A percentile compares a stretch with the other conserved stretches of the same genome.
phyloP scores from a whole-genome alignment of 202 grass and related monocot genomes.

The Cymbopogon flexuosus region DNA sequence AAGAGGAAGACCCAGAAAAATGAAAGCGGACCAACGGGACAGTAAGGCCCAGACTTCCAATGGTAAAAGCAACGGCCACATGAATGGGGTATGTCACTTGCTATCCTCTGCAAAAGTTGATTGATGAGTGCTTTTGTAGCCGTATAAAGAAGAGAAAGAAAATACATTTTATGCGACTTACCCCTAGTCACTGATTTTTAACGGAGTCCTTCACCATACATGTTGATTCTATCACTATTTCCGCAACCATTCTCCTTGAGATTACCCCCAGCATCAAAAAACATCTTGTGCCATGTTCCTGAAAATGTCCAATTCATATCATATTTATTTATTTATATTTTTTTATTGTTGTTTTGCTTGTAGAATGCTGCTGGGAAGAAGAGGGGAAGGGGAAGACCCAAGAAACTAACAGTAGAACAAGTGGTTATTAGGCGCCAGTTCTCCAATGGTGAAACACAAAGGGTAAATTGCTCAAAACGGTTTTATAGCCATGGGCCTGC shows the following conservation, averaged over 20 bases:
- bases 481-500: background rate
- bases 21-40: background rate
- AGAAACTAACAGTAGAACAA: background rate
- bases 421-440: background rate
- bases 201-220: background rate
- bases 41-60: background rate
- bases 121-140: background rate
- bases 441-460: background rate
- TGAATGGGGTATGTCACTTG: conserved; percentile 12
- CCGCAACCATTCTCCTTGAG: background rate
- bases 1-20: conserved; percentile 16
- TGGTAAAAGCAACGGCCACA: background rate
- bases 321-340: background rate
- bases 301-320: background rate
- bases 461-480: background rate
- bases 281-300: no score
- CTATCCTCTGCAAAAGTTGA: background rate
- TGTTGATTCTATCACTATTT: background rate
- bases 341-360: background rate
- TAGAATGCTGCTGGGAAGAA: background rate
- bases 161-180: background rate
- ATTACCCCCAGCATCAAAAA: background rate
- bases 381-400: background rate
- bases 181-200: background rate
- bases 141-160: background rate